These are phyloP conservation scores for Lagerstroemia speciosa DNA, from an alignment of 345 rosid genomes.

Conservation along the genomic window DNA sequence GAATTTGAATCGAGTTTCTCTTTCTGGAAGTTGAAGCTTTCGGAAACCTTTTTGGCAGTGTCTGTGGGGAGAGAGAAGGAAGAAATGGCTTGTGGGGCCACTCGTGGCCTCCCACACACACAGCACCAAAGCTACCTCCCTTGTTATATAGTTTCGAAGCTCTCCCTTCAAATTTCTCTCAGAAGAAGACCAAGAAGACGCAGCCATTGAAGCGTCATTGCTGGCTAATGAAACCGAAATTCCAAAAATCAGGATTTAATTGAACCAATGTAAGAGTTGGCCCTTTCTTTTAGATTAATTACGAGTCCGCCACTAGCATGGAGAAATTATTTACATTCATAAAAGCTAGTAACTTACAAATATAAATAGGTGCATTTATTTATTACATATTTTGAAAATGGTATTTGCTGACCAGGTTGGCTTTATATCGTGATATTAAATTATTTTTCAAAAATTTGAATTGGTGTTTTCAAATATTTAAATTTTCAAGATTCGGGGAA, in stretches of 20 bases:
- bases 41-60: slow-evolving; percentile 16
- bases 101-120: slow-evolving; percentile 11
- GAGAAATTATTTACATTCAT: background rate
- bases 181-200: background rate
- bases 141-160: background rate
- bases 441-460: background rate
- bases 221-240: slow-evolving; percentile 5
- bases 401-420: background rate
- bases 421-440: background rate
- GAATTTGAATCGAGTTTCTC: slow-evolving; percentile 2
- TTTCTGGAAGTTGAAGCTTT: too few species aligned
- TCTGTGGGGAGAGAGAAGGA: slow-evolving; percentile 13
- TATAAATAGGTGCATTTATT: too few species aligned
- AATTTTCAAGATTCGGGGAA: background rate
- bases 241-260: background rate
- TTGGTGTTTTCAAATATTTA: background rate
- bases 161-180: background rate
- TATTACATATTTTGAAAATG: background rate
- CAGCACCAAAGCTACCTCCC: background rate
- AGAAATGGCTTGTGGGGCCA: slow-evolving; percentile 6
- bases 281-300: background rate
- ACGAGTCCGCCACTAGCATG: background rate
- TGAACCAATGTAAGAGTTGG: background rate
- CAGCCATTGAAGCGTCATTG: slow-evolving; percentile 8
- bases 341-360: too few species aligned